These are phyloP conservation scores for Cyclostephanos invisitatus DNA, from an alignment of 108 stramenopile species.

Conservation along the genomic window DNA sequence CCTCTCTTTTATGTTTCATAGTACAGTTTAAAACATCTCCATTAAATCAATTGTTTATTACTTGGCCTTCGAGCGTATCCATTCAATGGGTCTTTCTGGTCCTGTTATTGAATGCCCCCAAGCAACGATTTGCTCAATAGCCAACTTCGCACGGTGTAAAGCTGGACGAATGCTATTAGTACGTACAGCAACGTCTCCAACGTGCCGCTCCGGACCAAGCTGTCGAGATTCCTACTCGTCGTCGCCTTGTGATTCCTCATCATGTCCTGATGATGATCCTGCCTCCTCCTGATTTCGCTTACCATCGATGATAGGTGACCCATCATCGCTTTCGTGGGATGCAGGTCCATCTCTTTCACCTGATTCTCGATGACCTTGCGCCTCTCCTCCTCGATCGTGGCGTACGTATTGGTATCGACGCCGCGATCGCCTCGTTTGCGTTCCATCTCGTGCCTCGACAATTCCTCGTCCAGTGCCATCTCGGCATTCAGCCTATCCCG, in stretches of 20 bases:
- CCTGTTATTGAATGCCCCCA: slow-evolving; percentile 6
- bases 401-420: slow-evolving; percentile 4
- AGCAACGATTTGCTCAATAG: slow-evolving; percentile 47
- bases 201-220: slow-evolving; percentile 71
- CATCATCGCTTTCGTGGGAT: slow-evolving; percentile 21
- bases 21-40: background rate
- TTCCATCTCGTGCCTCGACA: slow-evolving; percentile 8
- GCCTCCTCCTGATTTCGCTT: slow-evolving; percentile 10
- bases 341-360: slow-evolving; percentile 53
- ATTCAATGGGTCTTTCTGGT: background rate
- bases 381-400: slow-evolving; percentile 11
- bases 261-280: slow-evolving; percentile 42
- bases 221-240: slow-evolving; percentile 68
- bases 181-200: slow-evolving; percentile 75
- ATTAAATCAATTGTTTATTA: background rate
- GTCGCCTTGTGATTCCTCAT: slow-evolving; percentile 53
- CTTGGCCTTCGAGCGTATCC: background rate
- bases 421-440: background rate
- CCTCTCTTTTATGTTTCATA: background rate
- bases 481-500: slow-evolving; percentile 57
- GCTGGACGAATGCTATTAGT: slow-evolving; percentile 73
- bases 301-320: slow-evolving; percentile 19
- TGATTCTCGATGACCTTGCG: slow-evolving; percentile 35
- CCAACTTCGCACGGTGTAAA: slow-evolving; percentile 84
- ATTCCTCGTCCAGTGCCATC: slow-evolving; percentile 47